Percentiles rank a stretch among this genome's conserved stretches.
These are phyloP conservation scores for Parastagonospora nodorum DNA, from an alignment of 2,329 filamentous ascomycete genomes.

Conservation along the genomic window DNA sequence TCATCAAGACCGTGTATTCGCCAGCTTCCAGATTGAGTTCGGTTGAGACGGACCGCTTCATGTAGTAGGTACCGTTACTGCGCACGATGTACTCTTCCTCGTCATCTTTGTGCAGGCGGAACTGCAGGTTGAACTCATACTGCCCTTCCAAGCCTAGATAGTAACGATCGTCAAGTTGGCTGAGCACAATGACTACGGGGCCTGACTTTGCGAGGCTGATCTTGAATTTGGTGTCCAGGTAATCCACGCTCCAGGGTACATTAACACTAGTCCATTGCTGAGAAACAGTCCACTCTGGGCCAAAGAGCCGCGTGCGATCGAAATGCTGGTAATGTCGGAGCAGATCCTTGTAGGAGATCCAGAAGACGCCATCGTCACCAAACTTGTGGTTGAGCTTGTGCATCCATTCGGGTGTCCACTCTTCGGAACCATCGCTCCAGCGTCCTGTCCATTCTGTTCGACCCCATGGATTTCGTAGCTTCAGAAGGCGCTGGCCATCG, in stretches of 20 bases:
- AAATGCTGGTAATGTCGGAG: slow-evolving; percentile 64
- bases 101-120: slow-evolving; percentile 64
- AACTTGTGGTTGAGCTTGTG: slow-evolving; percentile 73
- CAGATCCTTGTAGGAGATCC: slow-evolving; percentile 65
- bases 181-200: slow-evolving; percentile 63
- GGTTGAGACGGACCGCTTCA: slow-evolving; percentile 76
- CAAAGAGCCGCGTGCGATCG: slow-evolving; percentile 65
- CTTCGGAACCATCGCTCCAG: slow-evolving; percentile 81
- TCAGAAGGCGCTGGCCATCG: slow-evolving; percentile 58
- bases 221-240: slow-evolving; percentile 64
- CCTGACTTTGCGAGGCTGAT: slow-evolving; percentile 58
- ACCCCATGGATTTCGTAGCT: slow-evolving; percentile 76
- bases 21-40: slow-evolving; percentile 77
- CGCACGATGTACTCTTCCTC: slow-evolving; percentile 65
- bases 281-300: slow-evolving; percentile 63
- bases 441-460: slow-evolving; percentile 79
- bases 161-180: slow-evolving; percentile 66
- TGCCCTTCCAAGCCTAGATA: slow-evolving; percentile 62
- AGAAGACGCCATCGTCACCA: slow-evolving; percentile 73
- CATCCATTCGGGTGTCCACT: slow-evolving; percentile 84
- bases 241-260: slow-evolving; percentile 65
- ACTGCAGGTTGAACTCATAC: slow-evolving; percentile 63
- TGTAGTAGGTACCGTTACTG: slow-evolving; percentile 61
- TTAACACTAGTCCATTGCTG: slow-evolving; percentile 66
- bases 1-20: slow-evolving; percentile 75